Evolutionary conservation across 371 early-diverging fungal species (phyloP), one percentile per base, ranked within the genome.

Genomic region (Conidiobolus incongruus): DNA sequence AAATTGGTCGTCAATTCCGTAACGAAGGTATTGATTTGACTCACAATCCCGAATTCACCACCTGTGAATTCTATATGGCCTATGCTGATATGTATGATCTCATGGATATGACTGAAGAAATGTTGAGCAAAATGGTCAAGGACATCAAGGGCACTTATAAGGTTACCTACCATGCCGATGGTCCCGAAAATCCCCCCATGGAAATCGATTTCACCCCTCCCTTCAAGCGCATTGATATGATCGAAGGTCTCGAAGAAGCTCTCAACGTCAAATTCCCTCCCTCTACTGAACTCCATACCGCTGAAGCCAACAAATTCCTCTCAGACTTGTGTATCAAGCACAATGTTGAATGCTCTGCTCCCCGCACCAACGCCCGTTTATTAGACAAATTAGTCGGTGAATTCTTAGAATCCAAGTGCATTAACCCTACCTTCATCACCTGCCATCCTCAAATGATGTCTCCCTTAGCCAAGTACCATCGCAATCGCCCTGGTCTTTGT

Each of bases 41-140:
- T 31, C 99, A 99, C 75, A 99, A 99, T 73, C 99, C 99, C 44
- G 99, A 99, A 66, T 98, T 98, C 72, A 98, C 99, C 39, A 88
- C 92, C 21, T 91, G 86, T 55, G 99, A 99, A 69, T 95, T 96
- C 66, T 99, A 99, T 70, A 89, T 91, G 96, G 98, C 99, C 10
- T 99, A 98, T 62, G 96, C 98, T 30, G 98, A 99, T 67, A 77
- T 90, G 67, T 70, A 81, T 52, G 98, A 97, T 59, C 57, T 98
- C 46, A 86, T 97, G 81, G 70, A 85, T 31, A 78, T 97, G 58
- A 94, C 96, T 48, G 99, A 99, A 63, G 64, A 76, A 20, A 58
- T 99, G 46, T 36, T 99, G 7, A 75, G 77, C 40, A 81, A 86
- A 44, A 78, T 96, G 85, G 98, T 94, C 57, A 75, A 75, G 58